Conservation (phyloP, 768 basidiomycete species). For the Mycena albidolilacea region DNA sequence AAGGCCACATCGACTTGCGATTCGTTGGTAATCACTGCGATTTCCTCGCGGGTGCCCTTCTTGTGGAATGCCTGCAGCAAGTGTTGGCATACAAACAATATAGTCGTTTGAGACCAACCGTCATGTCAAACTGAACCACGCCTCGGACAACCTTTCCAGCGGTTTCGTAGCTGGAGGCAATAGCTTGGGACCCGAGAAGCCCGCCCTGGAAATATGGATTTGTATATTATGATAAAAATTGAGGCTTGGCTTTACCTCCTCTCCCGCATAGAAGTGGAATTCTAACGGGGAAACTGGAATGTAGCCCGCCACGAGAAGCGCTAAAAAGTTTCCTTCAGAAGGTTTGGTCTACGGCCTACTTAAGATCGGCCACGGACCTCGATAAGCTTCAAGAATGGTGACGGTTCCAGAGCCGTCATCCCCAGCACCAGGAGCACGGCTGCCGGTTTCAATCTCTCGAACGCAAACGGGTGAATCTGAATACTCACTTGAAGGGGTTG, state of each 20-base stretch:
- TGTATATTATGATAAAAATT: not conserved
- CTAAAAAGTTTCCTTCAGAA: not conserved
- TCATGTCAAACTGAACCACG: slow-evolving; percentile 54
- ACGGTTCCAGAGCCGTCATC: slow-evolving; percentile 54
- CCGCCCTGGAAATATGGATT: slow-evolving; percentile 39
- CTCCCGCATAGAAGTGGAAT: slow-evolving; percentile 53
- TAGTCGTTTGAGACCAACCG: slow-evolving; percentile 9
- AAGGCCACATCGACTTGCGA: slow-evolving; percentile 25
- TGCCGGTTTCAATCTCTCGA: not conserved
- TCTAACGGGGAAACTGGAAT: slow-evolving; percentile 47
- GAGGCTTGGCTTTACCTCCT: slow-evolving; percentile 32
- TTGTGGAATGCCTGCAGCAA: slow-evolving; percentile 24
- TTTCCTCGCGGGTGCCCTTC: slow-evolving; percentile 34
- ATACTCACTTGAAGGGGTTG: slow-evolving; percentile 29
- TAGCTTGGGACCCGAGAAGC: slow-evolving; percentile 56
- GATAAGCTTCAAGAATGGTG: slow-evolving; percentile 49
- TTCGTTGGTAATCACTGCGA: slow-evolving; percentile 29
- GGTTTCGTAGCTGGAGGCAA: slow-evolving; percentile 56
- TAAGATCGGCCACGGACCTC: slow-evolving; percentile 40
- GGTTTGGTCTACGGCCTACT: not conserved
- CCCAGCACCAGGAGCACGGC: slow-evolving; percentile 52
- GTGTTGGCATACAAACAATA: not conserved
- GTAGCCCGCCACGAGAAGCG: slow-evolving; percentile 39
- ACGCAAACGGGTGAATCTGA: not conserved
- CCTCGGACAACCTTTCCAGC: slow-evolving; percentile 53